Base-by-base conservation (phyloP, 805 yeast species). In the Maudiozyma pseudohumilis region DNA sequence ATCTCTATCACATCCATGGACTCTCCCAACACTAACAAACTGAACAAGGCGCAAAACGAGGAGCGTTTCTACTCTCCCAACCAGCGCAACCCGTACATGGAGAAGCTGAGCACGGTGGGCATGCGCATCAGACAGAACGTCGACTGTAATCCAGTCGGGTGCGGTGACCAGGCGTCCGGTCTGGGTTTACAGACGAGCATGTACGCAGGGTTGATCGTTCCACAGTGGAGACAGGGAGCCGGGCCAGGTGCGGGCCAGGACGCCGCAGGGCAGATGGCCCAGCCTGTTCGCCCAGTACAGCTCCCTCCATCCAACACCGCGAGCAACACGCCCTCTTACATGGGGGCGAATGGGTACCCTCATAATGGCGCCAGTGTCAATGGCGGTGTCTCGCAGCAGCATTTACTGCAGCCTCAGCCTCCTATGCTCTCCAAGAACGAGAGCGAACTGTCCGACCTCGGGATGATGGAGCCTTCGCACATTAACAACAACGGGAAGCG, bases 71-170 rank as follows among this genome's bases (percentile, higher is more conserved):
- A 29, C 20, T 29, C 32, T 7, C 32, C 32, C 6, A 29, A 29
- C 20, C 32, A 29, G 15, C 23, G 23, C 13, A 35, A 29, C 17
- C 25, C 56, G 11, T 65, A 56, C 41, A 63, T 59, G 43, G 47
- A 49, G 34, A 54, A 63, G 19, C 64, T 80, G 18, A 68, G 75
- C 29, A 69, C 77, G 0, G 51, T 80, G 5, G 87, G 86, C 0
- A 80, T 78, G 85, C 67, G 85, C 44, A 74, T 81, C 41, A 69
- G 89, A 50, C 77, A 78, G 47, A 67, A 80, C 2, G 74, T 80
- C 15, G 32, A 29, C 22, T 12, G 23, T 19, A 29, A 19, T 5
- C 18, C 32, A 29, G 9, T 13, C 3, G n/a, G n/a, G 9, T 12
- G 21, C 4, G 13, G 32, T 19, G 6, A 17, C 6, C n/a, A 13